These are phyloP conservation scores for Rhodotorula sp. DNA, from an alignment of 1,284 basidiomycete genomes.

Conservation along the genomic window DNA sequence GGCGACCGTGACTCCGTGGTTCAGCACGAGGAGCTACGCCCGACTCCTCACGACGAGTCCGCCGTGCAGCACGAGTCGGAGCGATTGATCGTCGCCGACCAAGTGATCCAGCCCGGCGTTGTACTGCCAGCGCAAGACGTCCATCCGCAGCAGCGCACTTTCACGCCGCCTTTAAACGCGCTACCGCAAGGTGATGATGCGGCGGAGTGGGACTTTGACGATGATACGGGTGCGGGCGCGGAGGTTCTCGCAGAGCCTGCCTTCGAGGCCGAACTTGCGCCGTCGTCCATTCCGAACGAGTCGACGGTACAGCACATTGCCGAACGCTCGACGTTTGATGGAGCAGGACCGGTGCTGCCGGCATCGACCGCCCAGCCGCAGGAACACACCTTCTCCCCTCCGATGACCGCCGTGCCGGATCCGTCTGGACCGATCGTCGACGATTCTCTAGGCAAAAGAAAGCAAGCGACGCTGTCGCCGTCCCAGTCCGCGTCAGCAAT, in stretches of 20 bases:
- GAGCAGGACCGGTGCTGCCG: neutral
- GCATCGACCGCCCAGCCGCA: neutral
- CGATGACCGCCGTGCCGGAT: neutral
- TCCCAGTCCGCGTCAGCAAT: neutral
- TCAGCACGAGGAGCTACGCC: constrained; percentile 19
- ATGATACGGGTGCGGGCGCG: neutral
- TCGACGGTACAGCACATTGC: neutral
- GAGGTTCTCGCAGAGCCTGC: neutral
- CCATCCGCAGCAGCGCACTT: constrained; percentile 13
- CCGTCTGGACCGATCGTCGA: no score
- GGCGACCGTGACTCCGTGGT: constrained; percentile 5
- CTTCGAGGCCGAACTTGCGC: neutral
- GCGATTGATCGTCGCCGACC: constrained; percentile 16
- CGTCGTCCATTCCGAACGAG: neutral
- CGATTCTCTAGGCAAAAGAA: neutral
- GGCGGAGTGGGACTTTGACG: constrained; percentile 5
- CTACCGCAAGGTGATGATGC: neutral
- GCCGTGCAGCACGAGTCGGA: constrained; percentile 19
- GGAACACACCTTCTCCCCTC: constrained; percentile 4
- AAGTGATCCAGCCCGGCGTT: neutral
- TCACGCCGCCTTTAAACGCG: constrained; percentile 1
- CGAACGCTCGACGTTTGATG: neutral
- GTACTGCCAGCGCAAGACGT: constrained; percentile 1
- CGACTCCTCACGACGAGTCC: constrained; percentile 15
- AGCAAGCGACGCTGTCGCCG: no score